These are phyloP conservation scores for Penicillium sumatraense DNA, from an alignment of 2,329 filamentous ascomycete species.

Conservation along the genomic window DNA sequence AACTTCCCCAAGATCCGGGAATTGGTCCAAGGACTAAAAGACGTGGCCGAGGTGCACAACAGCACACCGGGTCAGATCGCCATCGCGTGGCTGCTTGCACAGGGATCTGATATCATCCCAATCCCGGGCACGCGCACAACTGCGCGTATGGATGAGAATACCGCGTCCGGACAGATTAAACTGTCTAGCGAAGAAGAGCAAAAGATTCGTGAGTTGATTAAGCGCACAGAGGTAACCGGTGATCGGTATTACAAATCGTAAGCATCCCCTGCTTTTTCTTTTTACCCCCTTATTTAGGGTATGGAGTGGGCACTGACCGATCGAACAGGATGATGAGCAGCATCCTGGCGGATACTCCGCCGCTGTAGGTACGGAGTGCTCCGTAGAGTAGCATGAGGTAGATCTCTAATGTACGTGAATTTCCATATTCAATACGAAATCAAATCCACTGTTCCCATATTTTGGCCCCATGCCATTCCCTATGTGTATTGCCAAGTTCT, in stretches of 20 bases:
- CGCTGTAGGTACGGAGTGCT: conserved; percentile 9
- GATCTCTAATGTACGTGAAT: background rate
- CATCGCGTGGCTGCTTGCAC: conserved; percentile 66
- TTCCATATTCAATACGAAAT: background rate
- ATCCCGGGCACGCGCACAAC: conserved; percentile 34
- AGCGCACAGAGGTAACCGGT: conserved; percentile 22
- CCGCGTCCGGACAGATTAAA: conserved; percentile 13
- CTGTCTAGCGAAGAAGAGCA: conserved; percentile 27
- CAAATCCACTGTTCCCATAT: background rate
- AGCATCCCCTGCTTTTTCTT: conserved; percentile 6
- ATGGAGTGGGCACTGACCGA: background rate
- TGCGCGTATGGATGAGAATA: conserved; percentile 28
- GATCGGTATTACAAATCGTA: conserved; percentile 23
- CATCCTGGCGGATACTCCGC: conserved; percentile 9
- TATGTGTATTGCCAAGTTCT: background rate
- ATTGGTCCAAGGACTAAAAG: conserved; percentile 55
- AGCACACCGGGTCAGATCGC: conserved; percentile 62
- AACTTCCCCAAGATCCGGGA: conserved; percentile 61
- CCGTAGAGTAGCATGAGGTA: background rate
- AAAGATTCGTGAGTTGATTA: conserved; percentile 19
- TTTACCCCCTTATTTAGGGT: background rate
- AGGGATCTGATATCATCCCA: conserved; percentile 48
- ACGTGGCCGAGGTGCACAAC: conserved; percentile 58
- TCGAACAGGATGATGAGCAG: conserved; percentile 6
- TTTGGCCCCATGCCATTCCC: background rate